Evolutionary conservation across 805 yeast genomes (phyloP).

Genomic region (Candida patagonica): DNA sequence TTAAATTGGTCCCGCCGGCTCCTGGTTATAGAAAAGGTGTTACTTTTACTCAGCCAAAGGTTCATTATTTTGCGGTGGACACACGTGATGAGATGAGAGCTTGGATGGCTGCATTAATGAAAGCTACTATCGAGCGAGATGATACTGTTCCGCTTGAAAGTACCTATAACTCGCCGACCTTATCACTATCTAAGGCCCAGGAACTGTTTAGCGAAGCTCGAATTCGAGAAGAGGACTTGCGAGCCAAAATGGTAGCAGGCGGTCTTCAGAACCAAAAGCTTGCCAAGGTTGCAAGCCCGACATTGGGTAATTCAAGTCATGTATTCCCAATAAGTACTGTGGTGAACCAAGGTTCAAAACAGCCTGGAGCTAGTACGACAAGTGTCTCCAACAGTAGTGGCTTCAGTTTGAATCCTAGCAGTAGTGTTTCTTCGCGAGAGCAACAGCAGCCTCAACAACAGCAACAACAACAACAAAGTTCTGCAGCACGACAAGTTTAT

Average conservation of each 20-base stretch:
- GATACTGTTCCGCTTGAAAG: conserved; percentile 86
- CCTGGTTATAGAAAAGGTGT: conserved; percentile 94
- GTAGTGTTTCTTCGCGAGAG: not conserved
- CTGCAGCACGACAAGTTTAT: conserved; percentile 1
- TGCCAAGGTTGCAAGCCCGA: not conserved
- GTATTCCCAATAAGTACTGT: conserved; percentile 3
- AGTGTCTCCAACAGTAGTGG: not conserved
- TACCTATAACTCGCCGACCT: conserved; percentile 93
- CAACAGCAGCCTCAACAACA: not conserved
- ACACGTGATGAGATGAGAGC: conserved; percentile 81
- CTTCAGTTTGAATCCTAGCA: not conserved
- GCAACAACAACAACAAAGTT: not conserved
- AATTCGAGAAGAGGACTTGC: conserved; percentile 17
- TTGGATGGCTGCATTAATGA: conserved; percentile 93
- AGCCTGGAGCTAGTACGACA: not conserved
- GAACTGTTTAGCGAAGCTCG: conserved; percentile 68
- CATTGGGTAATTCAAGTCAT: not conserved
- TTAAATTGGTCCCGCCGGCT: conserved; percentile 87
- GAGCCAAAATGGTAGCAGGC: conserved; percentile 20
- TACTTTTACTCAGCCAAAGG: conserved; percentile 91
- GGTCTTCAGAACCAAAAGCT: conserved; percentile 10
- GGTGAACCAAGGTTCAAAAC: not conserved
- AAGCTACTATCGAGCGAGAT: conserved; percentile 93
- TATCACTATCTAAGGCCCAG: conserved; percentile 78
- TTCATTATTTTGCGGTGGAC: conserved; percentile 94